phyloP scores from a whole-genome alignment of 768 basidiomycete species.

The Lentinula edodes region DNA sequence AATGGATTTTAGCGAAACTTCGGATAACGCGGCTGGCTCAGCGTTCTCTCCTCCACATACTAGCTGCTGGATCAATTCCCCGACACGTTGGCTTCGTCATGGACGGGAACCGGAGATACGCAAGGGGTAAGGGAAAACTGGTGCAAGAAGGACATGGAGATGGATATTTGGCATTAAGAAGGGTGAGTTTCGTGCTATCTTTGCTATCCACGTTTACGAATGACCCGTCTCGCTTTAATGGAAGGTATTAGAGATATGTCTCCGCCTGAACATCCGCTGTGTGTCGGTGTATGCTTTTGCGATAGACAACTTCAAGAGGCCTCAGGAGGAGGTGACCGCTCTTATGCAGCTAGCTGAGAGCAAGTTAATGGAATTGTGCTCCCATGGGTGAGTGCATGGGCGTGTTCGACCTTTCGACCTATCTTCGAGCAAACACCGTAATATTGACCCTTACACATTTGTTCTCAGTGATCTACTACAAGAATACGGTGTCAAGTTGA shows the following conservation, averaged over 20 bases:
- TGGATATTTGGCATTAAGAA: conserved; percentile 74
- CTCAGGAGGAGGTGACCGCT: conserved; percentile 77
- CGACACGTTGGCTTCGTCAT: conserved; percentile 91
- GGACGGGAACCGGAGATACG: conserved; percentile 95
- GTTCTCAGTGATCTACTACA: conserved; percentile 67
- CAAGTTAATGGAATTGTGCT: conserved; percentile 71
- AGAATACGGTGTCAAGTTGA: conserved; percentile 76
- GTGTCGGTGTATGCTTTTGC: conserved; percentile 98
- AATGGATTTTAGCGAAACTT: not conserved
- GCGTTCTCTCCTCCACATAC: conserved; percentile 53
- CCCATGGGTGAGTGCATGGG: conserved; percentile 60
- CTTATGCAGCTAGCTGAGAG: conserved; percentile 83
- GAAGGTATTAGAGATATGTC: conserved; percentile 82
- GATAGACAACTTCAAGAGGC: conserved; percentile 93
- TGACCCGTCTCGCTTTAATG: not conserved
- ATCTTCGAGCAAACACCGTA: not conserved
- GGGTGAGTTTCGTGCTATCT: conserved; percentile 43
- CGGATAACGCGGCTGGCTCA: conserved; percentile 18
- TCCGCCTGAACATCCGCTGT: conserved; percentile 71
- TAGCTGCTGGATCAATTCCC: conserved; percentile 83
- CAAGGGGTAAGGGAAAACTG: conserved; percentile 58
- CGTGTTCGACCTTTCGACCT: not conserved
- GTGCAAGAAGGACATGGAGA: conserved; percentile 77
- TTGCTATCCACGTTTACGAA: not conserved
- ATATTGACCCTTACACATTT: not conserved